Conservation (phyloP, 805 yeast species). For the Kazachstania taianensis region DNA sequence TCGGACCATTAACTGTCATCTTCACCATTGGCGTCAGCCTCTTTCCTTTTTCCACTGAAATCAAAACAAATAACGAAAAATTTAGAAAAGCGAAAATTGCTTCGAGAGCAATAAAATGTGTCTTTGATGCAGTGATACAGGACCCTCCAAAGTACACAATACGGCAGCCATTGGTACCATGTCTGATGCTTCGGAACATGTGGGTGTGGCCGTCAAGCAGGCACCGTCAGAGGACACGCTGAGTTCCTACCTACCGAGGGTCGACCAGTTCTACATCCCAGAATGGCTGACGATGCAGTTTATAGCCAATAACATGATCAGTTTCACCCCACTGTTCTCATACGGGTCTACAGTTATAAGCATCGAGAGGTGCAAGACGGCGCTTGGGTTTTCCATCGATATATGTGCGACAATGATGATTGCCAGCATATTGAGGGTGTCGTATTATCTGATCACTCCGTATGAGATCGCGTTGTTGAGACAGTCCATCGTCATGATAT, state of each 20-base stretch:
- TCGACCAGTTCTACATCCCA: conserved; percentile 38
- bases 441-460: conserved; percentile 69
- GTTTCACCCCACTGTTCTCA: conserved; percentile 76
- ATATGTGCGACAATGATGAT: conserved; percentile 86
- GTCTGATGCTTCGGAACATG: too few species aligned
- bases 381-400: conserved; percentile 81
- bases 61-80: too few species aligned
- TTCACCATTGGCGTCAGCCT: too few species aligned
- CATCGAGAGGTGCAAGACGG: conserved; percentile 51
- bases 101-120: too few species aligned
- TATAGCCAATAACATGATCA: conserved; percentile 53
- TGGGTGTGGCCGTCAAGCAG: neutral
- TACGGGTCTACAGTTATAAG: conserved; percentile 75
- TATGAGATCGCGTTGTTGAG: conserved; percentile 70
- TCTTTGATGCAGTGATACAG: too few species aligned
- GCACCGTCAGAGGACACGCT: conserved; percentile 10
- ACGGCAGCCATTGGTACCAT: too few species aligned
- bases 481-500: conserved; percentile 79
- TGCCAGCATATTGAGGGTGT: conserved; percentile 62
- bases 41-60: too few species aligned
- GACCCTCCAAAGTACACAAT: too few species aligned
- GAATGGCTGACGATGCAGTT: conserved; percentile 46
- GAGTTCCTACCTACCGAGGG: conserved; percentile 27
- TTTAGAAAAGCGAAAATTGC: too few species aligned
- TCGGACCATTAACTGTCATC: too few species aligned